A percentile compares a stretch with the other conserved stretches of the same genome.
These are phyloP conservation scores for Epichloe scottii DNA, from an alignment of 2,329 filamentous ascomycete genomes.

Conservation along the genomic window DNA sequence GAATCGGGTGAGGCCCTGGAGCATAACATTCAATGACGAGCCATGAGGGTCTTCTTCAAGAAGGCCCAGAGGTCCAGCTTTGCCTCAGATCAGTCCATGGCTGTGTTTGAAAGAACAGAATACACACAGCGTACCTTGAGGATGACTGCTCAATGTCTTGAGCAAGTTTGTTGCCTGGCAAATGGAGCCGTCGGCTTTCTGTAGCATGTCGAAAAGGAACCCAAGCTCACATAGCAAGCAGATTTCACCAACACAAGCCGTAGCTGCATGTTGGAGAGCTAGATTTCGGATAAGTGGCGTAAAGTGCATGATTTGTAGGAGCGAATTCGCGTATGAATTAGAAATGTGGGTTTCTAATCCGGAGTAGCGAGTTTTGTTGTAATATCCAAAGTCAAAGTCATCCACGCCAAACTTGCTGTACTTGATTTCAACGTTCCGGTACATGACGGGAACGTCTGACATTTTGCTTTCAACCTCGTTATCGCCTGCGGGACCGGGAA, in stretches of 20 bases:
- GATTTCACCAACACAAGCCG: slow-evolving; percentile 66
- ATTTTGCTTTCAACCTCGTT: slow-evolving; percentile 61
- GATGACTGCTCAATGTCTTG: slow-evolving; percentile 74
- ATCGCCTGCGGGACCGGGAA: slow-evolving; percentile 52
- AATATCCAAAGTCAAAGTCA: slow-evolving; percentile 96
- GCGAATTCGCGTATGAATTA: slow-evolving; percentile 89
- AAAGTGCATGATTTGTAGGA: slow-evolving; percentile 85
- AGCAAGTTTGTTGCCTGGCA: slow-evolving; percentile 94
- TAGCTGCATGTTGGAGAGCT: slow-evolving; percentile 78
- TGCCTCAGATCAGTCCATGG: neutral
- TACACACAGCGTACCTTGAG: slow-evolving; percentile 43
- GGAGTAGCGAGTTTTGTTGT: slow-evolving; percentile 85
- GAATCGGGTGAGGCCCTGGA: slow-evolving; percentile 78
- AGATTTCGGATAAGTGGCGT: slow-evolving; percentile 80
- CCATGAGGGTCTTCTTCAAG: slow-evolving; percentile 73
- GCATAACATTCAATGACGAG: slow-evolving; percentile 63
- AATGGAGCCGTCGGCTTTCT: slow-evolving; percentile 86
- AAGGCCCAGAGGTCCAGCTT: slow-evolving; percentile 61
- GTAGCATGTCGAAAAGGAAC: slow-evolving; percentile 94
- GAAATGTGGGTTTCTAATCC: slow-evolving; percentile 92
- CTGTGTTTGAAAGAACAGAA: neutral
- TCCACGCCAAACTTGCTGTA: slow-evolving; percentile 99
- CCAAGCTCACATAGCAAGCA: slow-evolving; percentile 91
- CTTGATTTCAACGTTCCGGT: slow-evolving; percentile 92
- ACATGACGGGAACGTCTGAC: slow-evolving; percentile 75